Percentiles rank a stretch among this genome's conserved stretches.
These are phyloP conservation scores for Skeletonema menzelii DNA, from an alignment of 108 stramenopile genomes.

Conservation along the genomic window DNA sequence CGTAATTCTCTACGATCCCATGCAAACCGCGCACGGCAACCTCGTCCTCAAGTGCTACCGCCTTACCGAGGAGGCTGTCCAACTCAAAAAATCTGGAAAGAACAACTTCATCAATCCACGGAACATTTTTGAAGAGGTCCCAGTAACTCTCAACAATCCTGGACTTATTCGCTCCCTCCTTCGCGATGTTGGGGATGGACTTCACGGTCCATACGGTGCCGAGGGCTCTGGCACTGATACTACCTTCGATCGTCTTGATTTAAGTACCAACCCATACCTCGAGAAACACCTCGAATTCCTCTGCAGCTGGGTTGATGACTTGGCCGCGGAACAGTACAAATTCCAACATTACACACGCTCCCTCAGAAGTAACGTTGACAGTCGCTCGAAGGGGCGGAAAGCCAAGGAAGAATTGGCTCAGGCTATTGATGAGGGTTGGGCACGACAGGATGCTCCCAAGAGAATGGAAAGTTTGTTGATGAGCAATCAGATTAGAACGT, in stretches of 20 bases:
- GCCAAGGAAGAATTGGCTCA: slow-evolving; percentile 46
- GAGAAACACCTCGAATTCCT: slow-evolving; percentile 96
- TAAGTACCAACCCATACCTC: slow-evolving; percentile 92
- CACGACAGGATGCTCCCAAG: slow-evolving; percentile 67
- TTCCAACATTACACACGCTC: slow-evolving; percentile 83
- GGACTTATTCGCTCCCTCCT: slow-evolving; percentile 87
- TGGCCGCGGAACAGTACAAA: slow-evolving; percentile 88
- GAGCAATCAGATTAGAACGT: slow-evolving; percentile 88
- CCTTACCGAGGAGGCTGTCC: slow-evolving; percentile 87
- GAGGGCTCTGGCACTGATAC: slow-evolving; percentile 46
- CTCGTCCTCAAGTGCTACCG: slow-evolving; percentile 92
- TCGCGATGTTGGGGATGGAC: slow-evolving; percentile 69
- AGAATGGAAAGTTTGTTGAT: slow-evolving; percentile 92
- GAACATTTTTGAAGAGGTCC: slow-evolving; percentile 93
- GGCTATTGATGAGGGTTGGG: slow-evolving; percentile 53
- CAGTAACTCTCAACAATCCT: slow-evolving; percentile 88
- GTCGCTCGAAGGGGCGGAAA: slow-evolving; percentile 50
- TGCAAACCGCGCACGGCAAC: slow-evolving; percentile 90
- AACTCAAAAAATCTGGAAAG: slow-evolving; percentile 58
- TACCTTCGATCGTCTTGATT: slow-evolving; percentile 85
- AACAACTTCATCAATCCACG: slow-evolving; percentile 77
- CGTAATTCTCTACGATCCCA: slow-evolving; percentile 96
- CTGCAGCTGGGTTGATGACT: slow-evolving; percentile 94
- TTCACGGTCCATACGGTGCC: slow-evolving; percentile 42
- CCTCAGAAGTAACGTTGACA: slow-evolving; percentile 46